These are phyloP conservation scores for Pseudogymnoascus sp. DNA, from an alignment of 2,329 filamentous ascomycete genomes.

Conservation along the genomic window DNA sequence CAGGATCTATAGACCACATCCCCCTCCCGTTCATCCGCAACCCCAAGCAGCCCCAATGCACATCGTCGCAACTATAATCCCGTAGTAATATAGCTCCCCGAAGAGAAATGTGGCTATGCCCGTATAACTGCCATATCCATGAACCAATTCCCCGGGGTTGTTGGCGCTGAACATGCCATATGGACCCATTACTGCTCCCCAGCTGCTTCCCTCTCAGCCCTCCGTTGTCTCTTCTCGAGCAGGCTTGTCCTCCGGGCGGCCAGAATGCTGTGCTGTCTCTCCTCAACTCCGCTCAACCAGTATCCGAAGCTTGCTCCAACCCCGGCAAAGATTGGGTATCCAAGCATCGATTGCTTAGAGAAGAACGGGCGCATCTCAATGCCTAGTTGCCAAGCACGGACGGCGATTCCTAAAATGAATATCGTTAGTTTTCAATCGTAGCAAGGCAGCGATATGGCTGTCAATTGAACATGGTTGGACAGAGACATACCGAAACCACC, in stretches of 20 bases:
- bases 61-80: not conserved
- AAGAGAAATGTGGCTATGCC: not conserved
- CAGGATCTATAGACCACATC: conserved; percentile 3
- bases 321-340: conserved; percentile 80
- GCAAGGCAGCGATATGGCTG: not conserved
- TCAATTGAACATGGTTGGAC: conserved; percentile 10
- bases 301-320: conserved; percentile 90
- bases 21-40: not conserved
- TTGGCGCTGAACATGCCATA: not conserved
- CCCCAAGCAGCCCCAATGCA: not conserved
- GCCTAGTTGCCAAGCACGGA: conserved; percentile 92
- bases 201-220: conserved; percentile 55
- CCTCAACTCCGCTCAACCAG: conserved; percentile 88
- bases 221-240: conserved; percentile 80
- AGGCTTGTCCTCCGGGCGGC: conserved; percentile 69
- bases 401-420: conserved; percentile 62
- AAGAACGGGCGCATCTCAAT: conserved; percentile 98
- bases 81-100: not conserved
- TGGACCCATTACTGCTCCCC: conserved; percentile 24
- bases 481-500: conserved; percentile 72
- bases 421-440: not conserved
- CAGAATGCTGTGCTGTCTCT: conserved; percentile 68
- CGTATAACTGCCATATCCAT: not conserved
- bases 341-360: conserved; percentile 75
- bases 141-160: not conserved